A percentile compares a stretch with the other conserved stretches of the same genome.
phyloP scores from a whole-genome alignment of 2,329 filamentous ascomycete species.

The Pseudofabraea citricarpa region DNA sequence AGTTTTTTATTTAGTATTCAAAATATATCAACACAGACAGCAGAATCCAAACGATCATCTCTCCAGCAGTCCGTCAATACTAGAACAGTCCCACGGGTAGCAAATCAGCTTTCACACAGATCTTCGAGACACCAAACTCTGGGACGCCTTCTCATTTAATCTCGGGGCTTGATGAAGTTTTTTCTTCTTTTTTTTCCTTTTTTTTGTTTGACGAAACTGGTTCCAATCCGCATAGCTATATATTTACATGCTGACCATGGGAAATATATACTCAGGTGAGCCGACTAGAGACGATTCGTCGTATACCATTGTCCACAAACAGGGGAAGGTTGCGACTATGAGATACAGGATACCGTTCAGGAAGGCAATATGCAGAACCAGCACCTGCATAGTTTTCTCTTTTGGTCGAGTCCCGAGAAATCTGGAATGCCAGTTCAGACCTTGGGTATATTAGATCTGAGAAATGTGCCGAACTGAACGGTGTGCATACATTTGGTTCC shows the following conservation, averaged over 20 bases:
- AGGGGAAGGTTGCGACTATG: conserved; percentile 53
- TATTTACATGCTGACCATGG: conserved; percentile 36
- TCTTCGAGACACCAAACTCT: not conserved
- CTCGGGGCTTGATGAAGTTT: not conserved
- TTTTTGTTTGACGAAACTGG: too few relatives aligned
- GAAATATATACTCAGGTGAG: conserved; percentile 45
- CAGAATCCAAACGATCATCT: not conserved
- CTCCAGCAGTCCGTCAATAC: not conserved
- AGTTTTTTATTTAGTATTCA: not conserved
- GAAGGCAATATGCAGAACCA: conserved; percentile 47
- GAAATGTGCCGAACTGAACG: conserved; percentile 41
- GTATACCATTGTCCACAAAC: conserved; percentile 50
- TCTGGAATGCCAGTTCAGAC: conserved; percentile 36
- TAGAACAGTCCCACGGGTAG: not conserved
- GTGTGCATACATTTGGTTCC: conserved; percentile 28
- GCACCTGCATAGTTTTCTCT: conserved; percentile 42
- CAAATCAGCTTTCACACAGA: not conserved
- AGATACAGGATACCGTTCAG: conserved; percentile 50
- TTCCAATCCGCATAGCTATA: conserved; percentile 19
- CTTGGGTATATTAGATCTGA: conserved; percentile 29
- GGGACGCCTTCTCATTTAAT: not conserved
- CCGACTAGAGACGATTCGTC: conserved; percentile 47
- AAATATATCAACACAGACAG: not conserved
- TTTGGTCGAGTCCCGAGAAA: conserved; percentile 44
- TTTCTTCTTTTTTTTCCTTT: too few relatives aligned